Evolutionary conservation across 352 stramenopile genomes (phyloP).

Genomic region (Pythium monospermum): DNA sequence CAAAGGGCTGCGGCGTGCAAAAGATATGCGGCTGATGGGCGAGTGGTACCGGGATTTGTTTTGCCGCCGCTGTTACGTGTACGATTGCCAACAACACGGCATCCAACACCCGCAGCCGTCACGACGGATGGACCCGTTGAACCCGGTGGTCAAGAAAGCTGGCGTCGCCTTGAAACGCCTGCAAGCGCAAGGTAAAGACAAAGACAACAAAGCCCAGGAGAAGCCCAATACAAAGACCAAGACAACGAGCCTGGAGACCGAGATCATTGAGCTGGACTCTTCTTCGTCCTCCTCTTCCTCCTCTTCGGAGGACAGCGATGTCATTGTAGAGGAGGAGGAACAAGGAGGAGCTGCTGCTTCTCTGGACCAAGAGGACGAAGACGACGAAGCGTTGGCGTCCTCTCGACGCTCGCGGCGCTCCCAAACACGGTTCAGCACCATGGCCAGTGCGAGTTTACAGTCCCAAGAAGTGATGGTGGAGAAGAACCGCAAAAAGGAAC

Average conservation of each 20-base stretch:
- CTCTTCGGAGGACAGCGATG: no score
- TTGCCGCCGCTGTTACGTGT: constrained; percentile 90
- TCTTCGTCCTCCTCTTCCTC: no score
- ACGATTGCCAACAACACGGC: constrained; percentile 89
- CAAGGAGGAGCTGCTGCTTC: no score
- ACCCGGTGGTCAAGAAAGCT: constrained; percentile 37
- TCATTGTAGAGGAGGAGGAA: no score
- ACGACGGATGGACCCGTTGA: constrained; percentile 52
- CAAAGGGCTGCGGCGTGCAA: no score
- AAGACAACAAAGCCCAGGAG: constrained; percentile 3
- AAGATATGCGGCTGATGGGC: no score
- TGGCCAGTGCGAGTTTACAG: neutral
- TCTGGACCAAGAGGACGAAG: no score
- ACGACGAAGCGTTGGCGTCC: no score
- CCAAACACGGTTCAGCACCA: constrained; percentile 12
- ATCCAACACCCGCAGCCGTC: constrained; percentile 70
- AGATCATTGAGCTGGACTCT: no score
- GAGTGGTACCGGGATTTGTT: constrained; percentile 89
- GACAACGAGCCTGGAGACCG: constrained; percentile 1
- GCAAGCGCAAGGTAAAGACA: no score
- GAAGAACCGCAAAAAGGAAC: constrained; percentile 8
- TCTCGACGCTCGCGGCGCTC: no score
- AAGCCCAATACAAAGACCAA: constrained; percentile 8
- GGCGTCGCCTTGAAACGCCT: neutral
- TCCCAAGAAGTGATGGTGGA: no score